These are phyloP conservation scores for Terfezia claveryi DNA, from an alignment of 495 filamentous ascomycete genomes.

Conservation along the genomic window DNA sequence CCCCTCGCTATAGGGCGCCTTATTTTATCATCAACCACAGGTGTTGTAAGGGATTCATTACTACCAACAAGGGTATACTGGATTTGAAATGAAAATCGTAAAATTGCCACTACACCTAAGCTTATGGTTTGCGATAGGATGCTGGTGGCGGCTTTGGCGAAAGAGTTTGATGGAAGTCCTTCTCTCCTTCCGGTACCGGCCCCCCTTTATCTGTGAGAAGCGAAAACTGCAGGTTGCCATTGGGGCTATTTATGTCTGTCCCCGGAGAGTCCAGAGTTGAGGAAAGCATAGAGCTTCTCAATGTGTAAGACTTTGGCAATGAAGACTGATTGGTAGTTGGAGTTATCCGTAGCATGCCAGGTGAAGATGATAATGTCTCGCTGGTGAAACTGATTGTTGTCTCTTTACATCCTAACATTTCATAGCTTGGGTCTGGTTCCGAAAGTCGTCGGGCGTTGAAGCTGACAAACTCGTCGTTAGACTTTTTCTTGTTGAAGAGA, in stretches of 20 bases:
- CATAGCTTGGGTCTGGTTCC: constrained; percentile 49
- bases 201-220: constrained; percentile 6
- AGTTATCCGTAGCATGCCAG: no score
- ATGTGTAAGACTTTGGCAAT: not conserved
- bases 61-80: no score
- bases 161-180: constrained; percentile 7
- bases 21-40: no score
- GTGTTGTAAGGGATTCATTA: no score
- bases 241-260: not conserved
- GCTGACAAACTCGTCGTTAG: constrained; percentile 53
- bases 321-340: no score
- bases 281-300: not conserved
- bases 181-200: constrained; percentile 1
- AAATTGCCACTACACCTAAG: no score
- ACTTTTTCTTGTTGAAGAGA: constrained; percentile 24
- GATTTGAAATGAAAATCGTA: no score
- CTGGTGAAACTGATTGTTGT: no score
- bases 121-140: no score
- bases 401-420: constrained; percentile 38
- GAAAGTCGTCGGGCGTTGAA: constrained; percentile 47
- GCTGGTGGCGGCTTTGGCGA: constrained; percentile 1
- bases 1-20: no score
- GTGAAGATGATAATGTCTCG: no score
- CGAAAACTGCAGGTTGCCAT: constrained; percentile 4
- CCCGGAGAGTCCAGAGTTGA: not conserved